phyloP scores from a whole-genome alignment of 2,329 filamentous ascomycete species.

The Aspergillus terreus region DNA sequence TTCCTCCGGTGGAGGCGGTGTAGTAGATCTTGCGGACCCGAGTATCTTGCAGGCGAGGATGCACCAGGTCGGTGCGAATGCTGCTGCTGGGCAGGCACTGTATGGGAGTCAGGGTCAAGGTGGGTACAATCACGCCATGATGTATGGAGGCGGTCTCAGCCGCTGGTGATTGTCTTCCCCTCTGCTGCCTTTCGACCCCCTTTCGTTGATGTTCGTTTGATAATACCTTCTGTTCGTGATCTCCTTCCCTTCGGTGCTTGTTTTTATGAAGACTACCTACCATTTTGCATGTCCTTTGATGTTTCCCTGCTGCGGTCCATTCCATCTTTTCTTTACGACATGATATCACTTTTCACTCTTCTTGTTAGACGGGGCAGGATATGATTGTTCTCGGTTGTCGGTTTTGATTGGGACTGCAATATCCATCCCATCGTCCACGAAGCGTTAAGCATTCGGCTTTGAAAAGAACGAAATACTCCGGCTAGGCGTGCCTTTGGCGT shows the following conservation, averaged over 20 bases:
- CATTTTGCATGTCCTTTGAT: conserved; percentile 21
- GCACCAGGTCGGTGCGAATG: conserved; percentile 80
- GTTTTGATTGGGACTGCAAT: conserved; percentile 20
- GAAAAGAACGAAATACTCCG: conserved; percentile 27
- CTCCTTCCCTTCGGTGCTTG: conserved; percentile 9
- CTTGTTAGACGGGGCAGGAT: conserved; percentile 20
- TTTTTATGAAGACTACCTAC: conserved; percentile 20
- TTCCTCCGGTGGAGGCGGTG: conserved; percentile 99
- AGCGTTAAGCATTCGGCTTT: conserved; percentile 34
- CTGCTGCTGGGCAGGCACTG: conserved; percentile 73
- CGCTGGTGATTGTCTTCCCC: conserved; percentile 57
- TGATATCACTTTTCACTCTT: conserved; percentile 27
- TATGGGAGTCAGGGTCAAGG: conserved; percentile 84
- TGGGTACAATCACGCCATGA: conserved; percentile 83
- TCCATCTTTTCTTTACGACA: conserved; percentile 25
- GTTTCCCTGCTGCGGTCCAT: conserved; percentile 16
- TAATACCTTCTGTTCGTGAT: conserved; percentile 6
- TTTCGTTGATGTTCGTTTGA: conserved; percentile 20
- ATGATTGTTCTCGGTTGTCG: conserved; percentile 17
- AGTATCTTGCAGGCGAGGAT: conserved; percentile 98
- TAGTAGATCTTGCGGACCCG: conserved; percentile 99
- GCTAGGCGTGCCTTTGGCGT: conserved; percentile 35
- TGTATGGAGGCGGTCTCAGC: conserved; percentile 68
- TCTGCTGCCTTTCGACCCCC: conserved; percentile 16
- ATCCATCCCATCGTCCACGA: conserved; percentile 23